Conservation (phyloP, 768 basidiomycete genomes). For the Psilocybe azurescens region DNA sequence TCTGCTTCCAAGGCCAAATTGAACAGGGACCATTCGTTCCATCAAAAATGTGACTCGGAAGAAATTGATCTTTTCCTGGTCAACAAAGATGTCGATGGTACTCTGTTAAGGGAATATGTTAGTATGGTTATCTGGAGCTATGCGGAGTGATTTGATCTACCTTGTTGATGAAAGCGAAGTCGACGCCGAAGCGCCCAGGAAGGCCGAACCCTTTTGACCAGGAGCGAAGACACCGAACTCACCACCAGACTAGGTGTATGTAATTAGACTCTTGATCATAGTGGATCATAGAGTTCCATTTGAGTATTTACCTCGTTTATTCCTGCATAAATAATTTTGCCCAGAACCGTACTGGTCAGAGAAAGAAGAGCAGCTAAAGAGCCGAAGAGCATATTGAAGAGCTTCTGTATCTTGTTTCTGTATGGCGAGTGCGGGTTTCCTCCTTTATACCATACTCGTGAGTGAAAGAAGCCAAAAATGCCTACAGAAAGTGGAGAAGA, state of each 20-base stretch:
- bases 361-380: slow-evolving; percentile 19
- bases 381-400: slow-evolving; percentile 15
- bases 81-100: slow-evolving; percentile 51
- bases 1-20: slow-evolving; percentile 41
- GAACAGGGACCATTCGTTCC: slow-evolving; percentile 48
- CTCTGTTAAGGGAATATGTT: slow-evolving; percentile 28
- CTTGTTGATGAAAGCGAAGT: slow-evolving; percentile 55
- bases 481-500: background rate
- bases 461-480: slow-evolving; percentile 12
- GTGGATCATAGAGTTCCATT: background rate
- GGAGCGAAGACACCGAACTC: slow-evolving; percentile 49
- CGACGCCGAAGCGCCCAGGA: slow-evolving; percentile 47
- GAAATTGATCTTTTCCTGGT: slow-evolving; percentile 53
- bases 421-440: too few species aligned
- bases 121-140: background rate
- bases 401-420: background rate
- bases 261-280: too few species aligned
- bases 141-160: slow-evolving; percentile 23
- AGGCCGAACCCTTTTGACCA: slow-evolving; percentile 40
- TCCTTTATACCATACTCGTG: slow-evolving; percentile 15
- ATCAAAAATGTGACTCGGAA: slow-evolving; percentile 56
- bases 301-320: slow-evolving; percentile 44
- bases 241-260: slow-evolving; percentile 42
- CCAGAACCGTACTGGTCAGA: slow-evolving; percentile 20
- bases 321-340: slow-evolving; percentile 49